Evolutionary conservation across 768 basidiomycete species (phyloP).

Genomic region (Hortiboletus campestris): DNA sequence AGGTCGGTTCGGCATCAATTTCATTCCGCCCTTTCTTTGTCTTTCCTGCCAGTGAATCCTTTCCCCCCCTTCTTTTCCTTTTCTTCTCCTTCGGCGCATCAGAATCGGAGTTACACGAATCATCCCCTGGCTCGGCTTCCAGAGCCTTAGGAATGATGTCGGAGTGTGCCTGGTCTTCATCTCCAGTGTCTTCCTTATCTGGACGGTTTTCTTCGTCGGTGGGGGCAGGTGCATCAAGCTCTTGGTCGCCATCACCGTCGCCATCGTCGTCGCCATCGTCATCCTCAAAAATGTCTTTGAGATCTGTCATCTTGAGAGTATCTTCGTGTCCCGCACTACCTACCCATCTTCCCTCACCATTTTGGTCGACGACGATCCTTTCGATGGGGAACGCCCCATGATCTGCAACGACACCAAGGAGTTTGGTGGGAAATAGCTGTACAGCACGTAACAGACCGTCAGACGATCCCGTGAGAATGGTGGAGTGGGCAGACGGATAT

Average conservation of each 20-base stretch:
- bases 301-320: conserved; percentile 76
- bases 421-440: conserved; percentile 82
- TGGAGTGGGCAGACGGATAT: conserved; percentile 60
- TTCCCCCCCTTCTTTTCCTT: conserved; percentile 56
- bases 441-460: conserved; percentile 89
- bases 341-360: conserved; percentile 73
- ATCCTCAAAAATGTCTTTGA: conserved; percentile 67
- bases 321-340: conserved; percentile 93
- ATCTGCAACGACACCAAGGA: conserved; percentile 86
- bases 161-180: conserved; percentile 11
- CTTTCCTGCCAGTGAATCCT: conserved; percentile 45
- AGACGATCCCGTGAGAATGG: conserved; percentile 86
- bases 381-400: conserved; percentile 94
- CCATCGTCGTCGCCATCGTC: conserved; percentile 29
- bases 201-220: conserved; percentile 22
- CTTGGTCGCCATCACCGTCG: conserved; percentile 10
- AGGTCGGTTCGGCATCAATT: conserved; percentile 55
- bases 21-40: conserved; percentile 62
- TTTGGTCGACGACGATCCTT: conserved; percentile 66
- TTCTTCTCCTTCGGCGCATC: conserved; percentile 42
- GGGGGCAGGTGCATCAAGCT: conserved; percentile 19
- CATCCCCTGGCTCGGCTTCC: conserved; percentile 23
- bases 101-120: conserved; percentile 26
- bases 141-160: background rate
- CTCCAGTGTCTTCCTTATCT: conserved; percentile 10